Evolutionary conservation across 352 stramenopile species (phyloP), one percentile per base, ranked within the genome.

Genomic region (Phytophthora capsici): DNA sequence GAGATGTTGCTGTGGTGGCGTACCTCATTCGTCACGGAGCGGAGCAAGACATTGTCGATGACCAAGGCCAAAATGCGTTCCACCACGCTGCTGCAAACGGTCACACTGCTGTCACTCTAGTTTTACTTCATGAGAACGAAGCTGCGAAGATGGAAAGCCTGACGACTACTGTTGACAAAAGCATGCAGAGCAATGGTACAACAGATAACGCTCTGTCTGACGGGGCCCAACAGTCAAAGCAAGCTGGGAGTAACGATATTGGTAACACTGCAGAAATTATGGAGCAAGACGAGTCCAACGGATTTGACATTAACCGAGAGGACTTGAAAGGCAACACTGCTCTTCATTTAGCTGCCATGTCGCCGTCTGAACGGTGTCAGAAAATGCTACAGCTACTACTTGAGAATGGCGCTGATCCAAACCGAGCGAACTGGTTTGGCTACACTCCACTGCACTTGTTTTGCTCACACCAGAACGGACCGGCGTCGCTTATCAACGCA

Each of bases 361-460:
- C 84, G 1, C 87, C 87, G 6, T 86, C 80, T 0, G 80, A 91
- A 4, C 81, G 85, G 22, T 93, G 86, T 56, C 82, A 95, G 25
- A 91, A 93, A 44, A 93, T 93, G 79, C 32, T 95, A 17, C 82
- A 94, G 54, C 50, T 95, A 13, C 56, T 95, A 10, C 61, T 95
- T 5, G 86, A 95, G 47, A 94, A 93, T 41, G 86, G 86, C 10
- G 81, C 85, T 1, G 81, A 94, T 52, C 82, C 88, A 9, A 94
- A 91, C 55, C 58, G 71, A 46, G 59, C 77, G 0, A 95, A 95
- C 50, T 95, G 88, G 88, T 94, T 95, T 52, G 88, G 88, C 43
- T 95, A 95, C 79, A 93, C 86, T 1, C 72, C 88, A 19, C 56
- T 95, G 41, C 88, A 95, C 57, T 69, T 93, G n/a, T 94, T 95